phyloP scores from a whole-genome alignment of 305 asterid genomes.

The Ajuga reptans region DNA sequence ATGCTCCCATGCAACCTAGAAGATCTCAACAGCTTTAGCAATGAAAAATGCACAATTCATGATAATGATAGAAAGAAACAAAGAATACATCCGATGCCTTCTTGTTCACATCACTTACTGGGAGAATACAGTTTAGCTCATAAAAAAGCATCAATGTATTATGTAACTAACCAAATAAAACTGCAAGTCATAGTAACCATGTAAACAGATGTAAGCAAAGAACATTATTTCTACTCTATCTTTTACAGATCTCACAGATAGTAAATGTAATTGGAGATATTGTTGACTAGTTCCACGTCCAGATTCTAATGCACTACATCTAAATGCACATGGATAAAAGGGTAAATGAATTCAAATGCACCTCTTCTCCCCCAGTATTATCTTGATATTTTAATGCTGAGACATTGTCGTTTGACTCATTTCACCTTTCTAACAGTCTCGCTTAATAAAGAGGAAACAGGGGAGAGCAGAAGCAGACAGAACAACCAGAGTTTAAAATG shows the following conservation, averaged over 20 bases:
- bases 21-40: slow-evolving; percentile 33
- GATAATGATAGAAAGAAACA: neutral
- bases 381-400: too few species aligned
- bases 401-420: too few species aligned
- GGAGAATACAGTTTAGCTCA: slow-evolving; percentile 4
- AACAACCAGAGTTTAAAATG: neutral
- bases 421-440: too few species aligned
- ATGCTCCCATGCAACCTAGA: slow-evolving; percentile 98
- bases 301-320: neutral
- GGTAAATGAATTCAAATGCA: too few species aligned
- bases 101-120: neutral
- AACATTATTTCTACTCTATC: neutral
- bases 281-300: neutral
- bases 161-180: neutral
- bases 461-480: neutral
- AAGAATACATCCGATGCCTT: neutral
- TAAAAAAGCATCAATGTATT: neutral
- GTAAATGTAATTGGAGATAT: neutral
- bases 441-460: too few species aligned
- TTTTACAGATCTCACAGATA: neutral
- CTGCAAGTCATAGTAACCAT: neutral
- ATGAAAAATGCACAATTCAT: slow-evolving; percentile 18
- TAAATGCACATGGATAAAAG: too few species aligned
- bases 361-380: too few species aligned
- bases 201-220: neutral